Evolutionary conservation across 2,329 filamentous ascomycete species (phyloP).

Genomic region (Taxawa tesnikishii): DNA sequence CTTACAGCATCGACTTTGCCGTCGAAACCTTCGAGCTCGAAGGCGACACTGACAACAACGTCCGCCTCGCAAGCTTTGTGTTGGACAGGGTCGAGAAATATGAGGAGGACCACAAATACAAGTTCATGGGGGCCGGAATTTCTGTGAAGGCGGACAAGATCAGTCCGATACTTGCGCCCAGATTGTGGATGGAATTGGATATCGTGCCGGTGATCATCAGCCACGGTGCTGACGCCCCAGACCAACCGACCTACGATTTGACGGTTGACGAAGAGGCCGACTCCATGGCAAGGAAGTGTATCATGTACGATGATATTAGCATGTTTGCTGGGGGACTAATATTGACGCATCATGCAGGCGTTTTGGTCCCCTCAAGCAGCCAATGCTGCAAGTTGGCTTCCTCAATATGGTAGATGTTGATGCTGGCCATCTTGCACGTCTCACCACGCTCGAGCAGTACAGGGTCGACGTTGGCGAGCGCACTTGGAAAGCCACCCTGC

Average conservation of each 20-base stretch:
- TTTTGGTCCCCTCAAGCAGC: conserved; percentile 61
- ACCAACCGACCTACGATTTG: conserved; percentile 55
- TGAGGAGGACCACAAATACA: conserved; percentile 53
- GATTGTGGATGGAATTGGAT: conserved; percentile 65
- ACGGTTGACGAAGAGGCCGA: conserved; percentile 72
- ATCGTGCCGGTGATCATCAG: conserved; percentile 57
- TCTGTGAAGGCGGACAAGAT: conserved; percentile 45
- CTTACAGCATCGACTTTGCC: conserved; percentile 62
- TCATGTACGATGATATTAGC: conserved; percentile 58
- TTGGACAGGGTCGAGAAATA: conserved; percentile 46
- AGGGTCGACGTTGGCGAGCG: conserved; percentile 44
- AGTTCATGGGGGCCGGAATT: conserved; percentile 64
- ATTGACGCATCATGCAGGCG: no score
- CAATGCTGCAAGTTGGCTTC: conserved; percentile 54
- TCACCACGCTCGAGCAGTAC: conserved; percentile 48
- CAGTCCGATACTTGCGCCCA: conserved; percentile 54
- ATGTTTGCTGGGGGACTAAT: no score
- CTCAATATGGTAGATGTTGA: conserved; percentile 61
- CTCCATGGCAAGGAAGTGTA: conserved; percentile 66
- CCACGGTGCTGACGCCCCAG: conserved; percentile 60
- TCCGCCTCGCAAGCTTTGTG: conserved; percentile 37
- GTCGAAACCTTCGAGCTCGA: conserved; percentile 40
- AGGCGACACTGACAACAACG: conserved; percentile 5
- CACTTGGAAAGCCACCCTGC: conserved; percentile 55
- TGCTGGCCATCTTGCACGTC: conserved; percentile 48